A percentile compares a stretch with the other conserved stretches of the same genome.
These are phyloP conservation scores for Ganoderma sinense DNA, from an alignment of 1,284 basidiomycete genomes.

Conservation along the genomic window DNA sequence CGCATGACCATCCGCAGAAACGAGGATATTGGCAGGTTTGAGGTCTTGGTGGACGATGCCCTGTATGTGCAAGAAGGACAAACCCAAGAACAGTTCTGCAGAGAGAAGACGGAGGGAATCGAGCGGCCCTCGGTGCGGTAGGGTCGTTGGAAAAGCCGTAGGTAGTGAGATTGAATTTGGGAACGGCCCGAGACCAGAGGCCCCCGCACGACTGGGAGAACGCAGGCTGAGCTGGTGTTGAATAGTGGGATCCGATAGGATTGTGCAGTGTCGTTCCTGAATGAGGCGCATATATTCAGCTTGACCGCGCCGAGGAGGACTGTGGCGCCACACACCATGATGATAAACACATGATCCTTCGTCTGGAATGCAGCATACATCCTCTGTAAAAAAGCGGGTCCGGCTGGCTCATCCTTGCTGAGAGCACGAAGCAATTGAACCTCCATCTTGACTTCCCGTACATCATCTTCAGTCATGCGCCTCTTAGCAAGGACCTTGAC, in stretches of 20 bases:
- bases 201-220: background rate
- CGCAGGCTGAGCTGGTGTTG: constrained; percentile 21
- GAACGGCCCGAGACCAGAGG: background rate
- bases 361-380: constrained; percentile 23
- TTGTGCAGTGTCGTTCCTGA: constrained; percentile 25
- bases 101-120: constrained; percentile 24
- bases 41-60: constrained; percentile 72
- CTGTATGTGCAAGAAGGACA: constrained; percentile 37
- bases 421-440: constrained; percentile 21
- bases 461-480: constrained; percentile 23
- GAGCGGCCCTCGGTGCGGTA: constrained; percentile 21
- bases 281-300: background rate
- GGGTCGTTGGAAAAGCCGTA: constrained; percentile 21
- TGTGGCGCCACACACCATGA: constrained; percentile 19
- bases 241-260: constrained; percentile 26
- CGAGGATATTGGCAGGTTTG: constrained; percentile 72
- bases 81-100: constrained; percentile 26
- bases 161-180: constrained; percentile 24
- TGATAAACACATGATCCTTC: constrained; percentile 25
- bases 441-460: constrained; percentile 25
- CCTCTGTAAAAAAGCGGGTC: constrained; percentile 21
- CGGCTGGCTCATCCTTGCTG: background rate
- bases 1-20: constrained; percentile 55
- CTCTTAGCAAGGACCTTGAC: constrained; percentile 30
- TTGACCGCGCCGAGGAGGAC: background rate